phyloP scores from a whole-genome alignment of 768 basidiomycete species.

The Pulveroboletus frians region DNA sequence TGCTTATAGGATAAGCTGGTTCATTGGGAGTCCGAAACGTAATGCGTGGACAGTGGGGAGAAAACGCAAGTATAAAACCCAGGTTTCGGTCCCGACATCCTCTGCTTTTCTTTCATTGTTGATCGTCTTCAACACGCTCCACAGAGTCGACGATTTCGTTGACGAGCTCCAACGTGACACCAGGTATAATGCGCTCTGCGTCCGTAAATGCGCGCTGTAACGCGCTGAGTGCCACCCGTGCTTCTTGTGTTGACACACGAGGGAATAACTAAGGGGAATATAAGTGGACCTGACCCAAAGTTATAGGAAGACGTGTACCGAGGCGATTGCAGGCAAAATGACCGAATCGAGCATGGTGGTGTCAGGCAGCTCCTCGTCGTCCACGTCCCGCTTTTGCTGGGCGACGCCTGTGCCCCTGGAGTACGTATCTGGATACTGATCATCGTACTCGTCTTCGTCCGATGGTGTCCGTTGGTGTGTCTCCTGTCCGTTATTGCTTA shows the following conservation, averaged over 20 bases:
- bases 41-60: slow-evolving; percentile 9
- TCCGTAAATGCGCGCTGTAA: slow-evolving; percentile 91
- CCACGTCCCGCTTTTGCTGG: slow-evolving; percentile 35
- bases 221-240: slow-evolving; percentile 76
- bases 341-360: slow-evolving; percentile 96
- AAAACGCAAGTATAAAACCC: slow-evolving; percentile 14
- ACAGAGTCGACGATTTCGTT: slow-evolving; percentile 93
- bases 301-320: slow-evolving; percentile 49
- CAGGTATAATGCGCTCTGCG: slow-evolving; percentile 93
- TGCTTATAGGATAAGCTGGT: slow-evolving; percentile 14
- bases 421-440: slow-evolving; percentile 49
- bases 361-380: slow-evolving; percentile 57
- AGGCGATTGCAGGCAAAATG: slow-evolving; percentile 91
- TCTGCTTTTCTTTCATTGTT: slow-evolving; percentile 9
- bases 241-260: slow-evolving; percentile 89
- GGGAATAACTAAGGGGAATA: slow-evolving; percentile 65
- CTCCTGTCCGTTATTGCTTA: slow-evolving; percentile 25
- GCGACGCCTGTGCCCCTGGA: slow-evolving; percentile 40
- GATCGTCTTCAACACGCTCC: slow-evolving; percentile 80
- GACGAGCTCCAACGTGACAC: slow-evolving; percentile 87
- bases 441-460: slow-evolving; percentile 64
- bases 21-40: slow-evolving; percentile 15
- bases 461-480: slow-evolving; percentile 43
- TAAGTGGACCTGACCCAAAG: slow-evolving; percentile 5
- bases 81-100: background rate